Conservation (phyloP, 2,329 filamentous ascomycete species). For the Ceratocystis destructans region DNA sequence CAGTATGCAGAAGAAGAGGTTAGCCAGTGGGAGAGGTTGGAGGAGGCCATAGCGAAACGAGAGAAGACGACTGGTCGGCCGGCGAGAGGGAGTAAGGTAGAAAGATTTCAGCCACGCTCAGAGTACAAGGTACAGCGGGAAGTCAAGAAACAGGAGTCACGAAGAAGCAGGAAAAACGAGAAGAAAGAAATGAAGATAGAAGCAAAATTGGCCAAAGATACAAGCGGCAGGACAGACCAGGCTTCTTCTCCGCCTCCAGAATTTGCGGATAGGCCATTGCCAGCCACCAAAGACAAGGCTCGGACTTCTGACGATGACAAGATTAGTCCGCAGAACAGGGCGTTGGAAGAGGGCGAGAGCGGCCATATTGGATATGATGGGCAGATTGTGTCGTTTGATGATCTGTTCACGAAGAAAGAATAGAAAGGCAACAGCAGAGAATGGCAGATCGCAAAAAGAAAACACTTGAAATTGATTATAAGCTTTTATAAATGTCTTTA, state of each 20-base stretch:
- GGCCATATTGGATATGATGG: slow-evolving; percentile 26
- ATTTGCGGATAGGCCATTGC: too few species aligned
- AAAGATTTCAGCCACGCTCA: neutral
- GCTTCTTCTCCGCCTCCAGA: too few species aligned
- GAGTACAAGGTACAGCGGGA: neutral
- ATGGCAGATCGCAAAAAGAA: too few species aligned
- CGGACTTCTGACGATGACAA: slow-evolving; percentile 26
- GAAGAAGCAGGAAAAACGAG: neutral
- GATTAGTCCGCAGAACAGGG: slow-evolving; percentile 18
- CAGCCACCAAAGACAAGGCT: neutral
- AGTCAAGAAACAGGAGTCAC: neutral
- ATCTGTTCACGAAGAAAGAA: slow-evolving; percentile 22
- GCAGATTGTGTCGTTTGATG: slow-evolving; percentile 29
- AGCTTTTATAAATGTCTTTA: neutral
- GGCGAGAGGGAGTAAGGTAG: neutral
- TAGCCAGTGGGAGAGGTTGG: slow-evolving; percentile 20
- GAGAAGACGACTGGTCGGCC: neutral
- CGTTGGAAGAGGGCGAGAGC: slow-evolving; percentile 12
- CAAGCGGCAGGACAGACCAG: neutral
- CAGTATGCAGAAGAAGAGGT: neutral
- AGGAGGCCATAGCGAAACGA: slow-evolving; percentile 21
- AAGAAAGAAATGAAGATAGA: neutral
- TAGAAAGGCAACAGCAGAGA: neutral
- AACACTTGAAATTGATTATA: neutral
- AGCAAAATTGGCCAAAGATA: neutral